These are phyloP conservation scores for Linanthus parryae DNA, from an alignment of 148 eudicot genomes.

Conservation along the genomic window DNA sequence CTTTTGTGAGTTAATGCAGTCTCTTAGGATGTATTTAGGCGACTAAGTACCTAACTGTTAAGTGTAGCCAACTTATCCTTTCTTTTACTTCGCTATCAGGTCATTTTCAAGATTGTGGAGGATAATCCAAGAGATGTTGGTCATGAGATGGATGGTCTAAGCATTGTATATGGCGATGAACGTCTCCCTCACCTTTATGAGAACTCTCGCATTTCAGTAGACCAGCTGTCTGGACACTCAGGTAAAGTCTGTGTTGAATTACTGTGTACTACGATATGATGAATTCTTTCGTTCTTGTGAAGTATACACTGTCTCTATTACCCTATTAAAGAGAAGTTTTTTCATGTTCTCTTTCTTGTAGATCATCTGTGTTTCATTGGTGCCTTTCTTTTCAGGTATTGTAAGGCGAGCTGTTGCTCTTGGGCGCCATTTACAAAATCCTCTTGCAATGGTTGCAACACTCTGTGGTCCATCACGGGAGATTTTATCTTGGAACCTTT, in stretches of 20 bases:
- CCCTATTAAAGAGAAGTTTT: neutral
- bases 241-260: too few species aligned
- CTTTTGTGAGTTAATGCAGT: too few species aligned
- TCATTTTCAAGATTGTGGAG: slow-evolving; percentile 90
- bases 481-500: slow-evolving; percentile 88
- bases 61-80: neutral
- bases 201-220: slow-evolving; percentile 81
- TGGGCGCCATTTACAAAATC: slow-evolving; percentile 88
- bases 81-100: slow-evolving; percentile 38
- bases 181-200: slow-evolving; percentile 90
- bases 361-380: neutral
- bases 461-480: slow-evolving; percentile 89
- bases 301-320: neutral
- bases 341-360: neutral
- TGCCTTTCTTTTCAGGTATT: slow-evolving; percentile 46
- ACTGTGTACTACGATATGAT: too few species aligned
- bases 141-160: slow-evolving; percentile 76
- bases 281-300: neutral
- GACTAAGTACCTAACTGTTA: too few species aligned
- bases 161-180: slow-evolving; percentile 76
- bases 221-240: slow-evolving; percentile 72
- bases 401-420: slow-evolving; percentile 92
- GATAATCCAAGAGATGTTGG: slow-evolving; percentile 92
- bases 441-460: slow-evolving; percentile 94
- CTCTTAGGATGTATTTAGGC: too few species aligned